Evolutionary conservation across 2,329 filamentous ascomycete genomes (phyloP).

Genomic region (Fusarium aywerte): DNA sequence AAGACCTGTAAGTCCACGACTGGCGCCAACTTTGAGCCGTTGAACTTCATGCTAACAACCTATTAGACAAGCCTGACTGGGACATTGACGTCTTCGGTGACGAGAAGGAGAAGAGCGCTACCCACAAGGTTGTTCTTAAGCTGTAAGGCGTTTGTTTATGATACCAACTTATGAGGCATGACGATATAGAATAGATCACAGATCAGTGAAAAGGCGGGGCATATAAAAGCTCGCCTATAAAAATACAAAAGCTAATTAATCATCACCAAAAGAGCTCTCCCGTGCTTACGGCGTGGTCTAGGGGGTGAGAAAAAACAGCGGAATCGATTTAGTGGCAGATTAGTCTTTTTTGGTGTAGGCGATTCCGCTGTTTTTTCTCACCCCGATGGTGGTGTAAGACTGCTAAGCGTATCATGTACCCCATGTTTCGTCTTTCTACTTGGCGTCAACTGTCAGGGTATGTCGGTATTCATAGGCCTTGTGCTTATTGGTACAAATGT

Average conservation of each 20-base stretch:
- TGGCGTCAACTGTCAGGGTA: background rate
- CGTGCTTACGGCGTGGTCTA: background rate
- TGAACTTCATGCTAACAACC: constrained; percentile 7
- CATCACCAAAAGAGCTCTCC: background rate
- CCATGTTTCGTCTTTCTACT: background rate
- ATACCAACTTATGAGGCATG: constrained; percentile 34
- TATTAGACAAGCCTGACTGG: constrained; percentile 63
- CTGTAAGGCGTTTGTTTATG: constrained; percentile 32
- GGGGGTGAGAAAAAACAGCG: no score
- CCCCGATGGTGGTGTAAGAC: no score
- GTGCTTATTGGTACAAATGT: background rate
- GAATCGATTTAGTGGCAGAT: no score
- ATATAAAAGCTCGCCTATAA: background rate
- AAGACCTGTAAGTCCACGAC: constrained; percentile 51
- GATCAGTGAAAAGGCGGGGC: background rate
- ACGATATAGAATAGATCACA: constrained; percentile 26
- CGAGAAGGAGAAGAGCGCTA: constrained; percentile 61
- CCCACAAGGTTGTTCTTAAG: constrained; percentile 59
- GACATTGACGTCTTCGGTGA: constrained; percentile 67
- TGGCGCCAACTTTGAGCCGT: background rate
- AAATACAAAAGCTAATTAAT: constrained; percentile 30
- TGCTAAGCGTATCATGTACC: constrained; percentile 3
- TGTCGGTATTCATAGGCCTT: background rate
- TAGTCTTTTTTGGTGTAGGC: no score
- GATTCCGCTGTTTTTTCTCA: no score